phyloP scores from a whole-genome alignment of 108 stramenopile species.

The Halocafeteria seosinensis region DNA sequence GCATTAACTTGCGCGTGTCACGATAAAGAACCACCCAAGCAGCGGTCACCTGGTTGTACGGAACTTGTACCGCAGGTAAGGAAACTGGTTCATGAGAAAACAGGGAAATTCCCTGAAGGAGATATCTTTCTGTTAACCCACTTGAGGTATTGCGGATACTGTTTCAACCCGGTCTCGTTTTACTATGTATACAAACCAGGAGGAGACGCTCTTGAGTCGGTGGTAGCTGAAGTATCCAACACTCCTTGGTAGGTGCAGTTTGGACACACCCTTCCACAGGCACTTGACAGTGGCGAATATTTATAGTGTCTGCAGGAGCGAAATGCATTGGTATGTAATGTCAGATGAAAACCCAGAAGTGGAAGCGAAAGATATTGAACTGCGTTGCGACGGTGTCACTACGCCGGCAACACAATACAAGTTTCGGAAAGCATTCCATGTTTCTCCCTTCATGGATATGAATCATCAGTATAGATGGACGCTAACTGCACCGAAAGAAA shows the following conservation, averaged over 20 bases:
- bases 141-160: conserved; percentile 25
- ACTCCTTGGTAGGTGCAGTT: conserved; percentile 62
- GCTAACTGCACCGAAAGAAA: too few species aligned
- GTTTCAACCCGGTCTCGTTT: conserved; percentile 30
- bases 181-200: conserved; percentile 18
- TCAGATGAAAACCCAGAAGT: background rate
- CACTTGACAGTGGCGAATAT: too few species aligned
- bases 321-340: background rate
- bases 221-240: conserved; percentile 76
- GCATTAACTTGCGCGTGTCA: too few species aligned
- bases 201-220: conserved; percentile 27
- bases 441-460: conserved; percentile 95
- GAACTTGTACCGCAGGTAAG: background rate
- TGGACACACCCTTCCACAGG: background rate
- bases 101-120: background rate
- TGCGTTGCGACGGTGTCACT: background rate
- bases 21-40: too few species aligned
- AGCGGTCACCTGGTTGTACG: too few species aligned
- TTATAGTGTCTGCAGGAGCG: too few species aligned
- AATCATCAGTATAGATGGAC: conserved; percentile 72
- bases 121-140: background rate
- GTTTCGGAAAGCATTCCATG: conserved; percentile 72
- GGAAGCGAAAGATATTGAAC: too few species aligned
- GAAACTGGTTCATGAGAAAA: background rate
- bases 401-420: conserved; percentile 5